phyloP scores from a whole-genome alignment of 2,329 filamentous ascomycete species.

The Penicillium sp. region DNA sequence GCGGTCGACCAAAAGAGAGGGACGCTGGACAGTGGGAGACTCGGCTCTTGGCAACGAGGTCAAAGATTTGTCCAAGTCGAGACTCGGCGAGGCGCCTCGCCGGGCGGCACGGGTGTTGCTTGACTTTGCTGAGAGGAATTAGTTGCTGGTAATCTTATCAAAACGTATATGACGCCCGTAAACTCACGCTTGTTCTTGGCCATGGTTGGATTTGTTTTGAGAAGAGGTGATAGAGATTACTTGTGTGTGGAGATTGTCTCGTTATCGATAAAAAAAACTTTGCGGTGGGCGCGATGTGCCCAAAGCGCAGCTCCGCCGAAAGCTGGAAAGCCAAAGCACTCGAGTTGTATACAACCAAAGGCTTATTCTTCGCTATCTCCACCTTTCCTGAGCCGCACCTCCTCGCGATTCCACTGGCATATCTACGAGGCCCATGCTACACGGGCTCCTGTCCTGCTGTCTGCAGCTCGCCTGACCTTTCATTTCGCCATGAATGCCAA shows the following conservation, averaged over 20 bases:
- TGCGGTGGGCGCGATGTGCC: conserved; percentile 32
- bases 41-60: conserved; percentile 45
- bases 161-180: neutral
- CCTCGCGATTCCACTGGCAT: neutral
- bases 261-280: conserved; percentile 43
- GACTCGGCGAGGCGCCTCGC: conserved; percentile 57
- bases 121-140: conserved; percentile 48
- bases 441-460: conserved; percentile 21
- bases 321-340: conserved; percentile 4
- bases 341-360: conserved; percentile 1
- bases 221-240: conserved; percentile 3
- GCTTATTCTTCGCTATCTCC: conserved; percentile 5
- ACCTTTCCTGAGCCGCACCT: conserved; percentile 1
- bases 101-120: conserved; percentile 61
- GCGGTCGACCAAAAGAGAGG: conserved; percentile 53
- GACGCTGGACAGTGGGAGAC: conserved; percentile 40
- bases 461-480: conserved; percentile 15
- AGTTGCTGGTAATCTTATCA: conserved; percentile 10
- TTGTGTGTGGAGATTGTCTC: conserved; percentile 31
- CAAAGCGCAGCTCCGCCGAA: conserved; percentile 23
- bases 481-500: conserved; percentile 40
- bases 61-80: conserved; percentile 55
- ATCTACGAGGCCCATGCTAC: conserved; percentile 17
- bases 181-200: conserved; percentile 41
- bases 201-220: conserved; percentile 33